These are phyloP conservation scores for Eucalyptus cloeziana DNA, from an alignment of 345 rosid species.

Conservation along the genomic window DNA sequence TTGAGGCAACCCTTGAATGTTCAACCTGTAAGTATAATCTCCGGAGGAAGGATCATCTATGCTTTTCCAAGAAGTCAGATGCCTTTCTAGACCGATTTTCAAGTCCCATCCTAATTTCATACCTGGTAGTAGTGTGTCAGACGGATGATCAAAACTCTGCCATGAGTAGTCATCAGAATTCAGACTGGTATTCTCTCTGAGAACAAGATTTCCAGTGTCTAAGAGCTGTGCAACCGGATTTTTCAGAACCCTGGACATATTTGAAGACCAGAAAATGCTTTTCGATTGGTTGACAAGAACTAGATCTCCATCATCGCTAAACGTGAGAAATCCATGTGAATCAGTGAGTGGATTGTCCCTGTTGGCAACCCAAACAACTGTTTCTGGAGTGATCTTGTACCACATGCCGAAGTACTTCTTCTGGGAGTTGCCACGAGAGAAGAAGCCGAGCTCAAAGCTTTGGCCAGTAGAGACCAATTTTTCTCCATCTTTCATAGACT, in stretches of 20 bases:
- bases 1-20: background rate
- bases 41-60: constrained; percentile 10
- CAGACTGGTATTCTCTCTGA: no score
- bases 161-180: no score
- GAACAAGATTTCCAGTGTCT: no score
- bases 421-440: background rate
- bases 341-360: constrained; percentile 9
- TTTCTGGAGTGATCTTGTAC: constrained; percentile 7
- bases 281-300: no score
- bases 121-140: constrained; percentile 13
- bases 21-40: background rate
- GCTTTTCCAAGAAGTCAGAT: constrained; percentile 16
- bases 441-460: constrained; percentile 22
- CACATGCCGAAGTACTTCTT: constrained; percentile 31
- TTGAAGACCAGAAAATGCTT: no score
- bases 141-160: background rate
- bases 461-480: constrained; percentile 1
- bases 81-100: background rate
- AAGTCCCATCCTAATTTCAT: constrained; percentile 31
- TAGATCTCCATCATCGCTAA: no score
- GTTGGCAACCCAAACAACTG: constrained; percentile 36
- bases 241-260: no score
- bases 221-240: no score
- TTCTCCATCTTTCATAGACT: background rate
- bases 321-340: background rate